These are phyloP conservation scores for Aspergillus cristatus DNA, from an alignment of 495 filamentous ascomycete species.

Conservation along the genomic window DNA sequence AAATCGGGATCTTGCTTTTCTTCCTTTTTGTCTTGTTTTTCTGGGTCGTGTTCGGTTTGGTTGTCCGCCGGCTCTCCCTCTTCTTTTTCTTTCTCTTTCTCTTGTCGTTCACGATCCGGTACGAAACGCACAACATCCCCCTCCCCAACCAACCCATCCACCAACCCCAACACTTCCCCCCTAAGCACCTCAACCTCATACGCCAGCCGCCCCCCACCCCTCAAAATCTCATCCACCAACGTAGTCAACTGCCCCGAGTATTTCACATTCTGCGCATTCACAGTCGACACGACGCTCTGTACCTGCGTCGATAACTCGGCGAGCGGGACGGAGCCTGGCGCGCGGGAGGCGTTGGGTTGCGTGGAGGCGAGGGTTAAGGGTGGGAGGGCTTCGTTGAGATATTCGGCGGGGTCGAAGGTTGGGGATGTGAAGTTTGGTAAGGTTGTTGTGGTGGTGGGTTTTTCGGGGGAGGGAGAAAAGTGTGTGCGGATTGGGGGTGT, in stretches of 20 bases:
- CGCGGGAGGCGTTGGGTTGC: constrained; percentile 31
- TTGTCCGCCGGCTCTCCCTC: not conserved
- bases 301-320: constrained; percentile 71
- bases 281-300: constrained; percentile 73
- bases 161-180: constrained; percentile 70
- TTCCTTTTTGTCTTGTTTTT: constrained; percentile 1
- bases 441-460: constrained; percentile 11
- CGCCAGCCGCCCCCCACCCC: constrained; percentile 73
- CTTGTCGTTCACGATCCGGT: constrained; percentile 18
- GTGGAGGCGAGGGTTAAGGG: constrained; percentile 33
- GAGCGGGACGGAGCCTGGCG: constrained; percentile 50
- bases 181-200: constrained; percentile 93
- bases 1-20: constrained; percentile 49
- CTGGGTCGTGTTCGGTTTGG: constrained; percentile 2
- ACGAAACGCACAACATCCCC: constrained; percentile 64
- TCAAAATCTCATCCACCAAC: constrained; percentile 88
- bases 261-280: constrained; percentile 78
- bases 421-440: constrained; percentile 55
- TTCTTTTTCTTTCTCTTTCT: not conserved
- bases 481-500: constrained; percentile 13
- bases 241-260: constrained; percentile 76
- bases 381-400: constrained; percentile 70
- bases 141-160: constrained; percentile 64
- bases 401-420: constrained; percentile 70
- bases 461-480: constrained; percentile 2